These are phyloP conservation scores for Dunaliella primolecta DNA, from an alignment of 139 green algal species.

Conservation along the genomic window DNA sequence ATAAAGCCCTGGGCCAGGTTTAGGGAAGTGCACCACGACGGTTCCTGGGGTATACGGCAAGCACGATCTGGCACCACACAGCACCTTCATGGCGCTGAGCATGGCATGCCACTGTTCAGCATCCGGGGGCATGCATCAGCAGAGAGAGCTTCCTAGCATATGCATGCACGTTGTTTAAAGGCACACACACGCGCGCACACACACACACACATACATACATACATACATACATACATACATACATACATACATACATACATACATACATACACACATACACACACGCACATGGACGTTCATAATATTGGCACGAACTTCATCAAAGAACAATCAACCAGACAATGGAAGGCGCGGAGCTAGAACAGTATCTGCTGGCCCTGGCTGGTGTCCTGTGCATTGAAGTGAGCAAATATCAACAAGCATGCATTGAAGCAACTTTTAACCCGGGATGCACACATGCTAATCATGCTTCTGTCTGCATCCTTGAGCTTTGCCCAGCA, in stretches of 20 bases:
- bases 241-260: background rate
- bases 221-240: background rate
- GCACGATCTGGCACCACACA: background rate
- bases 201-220: background rate
- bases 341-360: background rate
- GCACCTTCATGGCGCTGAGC: background rate
- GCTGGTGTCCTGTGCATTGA: too few relatives aligned
- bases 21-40: too few relatives aligned
- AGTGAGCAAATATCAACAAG: too few relatives aligned
- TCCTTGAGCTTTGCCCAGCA: too few relatives aligned
- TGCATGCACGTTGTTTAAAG: too few relatives aligned
- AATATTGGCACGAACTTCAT: background rate
- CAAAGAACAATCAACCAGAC: background rate
- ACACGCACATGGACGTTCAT: background rate
- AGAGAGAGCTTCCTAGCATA: too few relatives aligned
- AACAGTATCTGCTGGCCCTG: too few relatives aligned
- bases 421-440: too few relatives aligned
- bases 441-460: too few relatives aligned
- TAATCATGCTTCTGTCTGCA: background rate
- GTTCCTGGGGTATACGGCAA: background rate
- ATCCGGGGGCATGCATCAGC: background rate
- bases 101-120: too few relatives aligned
- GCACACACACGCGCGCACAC: background rate
- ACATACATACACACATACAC: background rate
- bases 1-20: too few relatives aligned